Percentiles rank a stretch among this genome's conserved stretches.
These are phyloP conservation scores for Paracamarosporium sp. DNA, from an alignment of 2,329 filamentous ascomycete genomes.

Conservation along the genomic window DNA sequence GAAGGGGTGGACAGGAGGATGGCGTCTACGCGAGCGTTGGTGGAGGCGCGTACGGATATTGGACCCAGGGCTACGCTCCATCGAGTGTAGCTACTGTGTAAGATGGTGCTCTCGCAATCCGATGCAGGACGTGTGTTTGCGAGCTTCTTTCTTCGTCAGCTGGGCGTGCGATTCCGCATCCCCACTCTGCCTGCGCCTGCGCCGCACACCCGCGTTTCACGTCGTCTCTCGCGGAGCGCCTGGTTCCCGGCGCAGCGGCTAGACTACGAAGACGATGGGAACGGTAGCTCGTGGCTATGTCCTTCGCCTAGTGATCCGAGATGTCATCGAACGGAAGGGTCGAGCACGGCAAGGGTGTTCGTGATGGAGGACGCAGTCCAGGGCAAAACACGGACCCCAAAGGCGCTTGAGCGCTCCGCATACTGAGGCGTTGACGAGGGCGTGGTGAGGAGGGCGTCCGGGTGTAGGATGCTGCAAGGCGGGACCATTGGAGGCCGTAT, in stretches of 20 bases:
- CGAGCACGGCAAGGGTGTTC: not conserved
- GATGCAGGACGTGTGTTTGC: not conserved
- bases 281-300: not conserved
- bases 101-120: not conserved
- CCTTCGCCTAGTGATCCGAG: not conserved
- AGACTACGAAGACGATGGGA: not conserved
- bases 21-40: not conserved
- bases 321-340: not conserved
- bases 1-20: too few relatives aligned
- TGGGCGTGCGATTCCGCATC: not conserved
- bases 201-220: constrained; percentile 1
- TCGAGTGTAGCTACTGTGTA: not conserved
- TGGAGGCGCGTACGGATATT: not conserved
- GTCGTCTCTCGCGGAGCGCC: not conserved
- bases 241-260: not conserved
- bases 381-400: not conserved
- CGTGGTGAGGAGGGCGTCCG: not conserved
- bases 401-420: not conserved
- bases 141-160: not conserved
- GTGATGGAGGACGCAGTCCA: not conserved
- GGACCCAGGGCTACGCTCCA: not conserved
- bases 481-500: not conserved
- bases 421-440: not conserved
- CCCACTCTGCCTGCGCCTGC: not conserved
- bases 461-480: constrained; percentile 1